These are phyloP conservation scores for Anthracocystis panici-leucophaei DNA, from an alignment of 1,284 basidiomycete genomes.

Conservation along the genomic window DNA sequence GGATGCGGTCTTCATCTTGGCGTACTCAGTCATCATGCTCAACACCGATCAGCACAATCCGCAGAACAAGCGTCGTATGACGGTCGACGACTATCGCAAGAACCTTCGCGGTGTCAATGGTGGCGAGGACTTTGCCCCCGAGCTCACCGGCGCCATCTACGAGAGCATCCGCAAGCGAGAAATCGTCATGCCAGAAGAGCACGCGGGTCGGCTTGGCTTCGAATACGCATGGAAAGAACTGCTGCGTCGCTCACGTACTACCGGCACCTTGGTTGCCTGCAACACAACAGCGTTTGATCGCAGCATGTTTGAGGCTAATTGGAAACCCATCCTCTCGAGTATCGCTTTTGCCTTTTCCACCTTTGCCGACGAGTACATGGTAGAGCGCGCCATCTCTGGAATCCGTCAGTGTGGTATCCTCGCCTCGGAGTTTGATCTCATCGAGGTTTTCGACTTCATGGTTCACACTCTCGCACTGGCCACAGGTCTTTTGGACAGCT, in stretches of 20 bases:
- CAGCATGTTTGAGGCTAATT: slow-evolving; percentile 90
- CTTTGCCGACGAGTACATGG: slow-evolving; percentile 95
- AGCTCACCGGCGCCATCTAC: slow-evolving; percentile 89
- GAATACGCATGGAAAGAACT: slow-evolving; percentile 99
- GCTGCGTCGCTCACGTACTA: slow-evolving; percentile 81
- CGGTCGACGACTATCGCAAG: slow-evolving; percentile 90
- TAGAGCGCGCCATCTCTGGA: slow-evolving; percentile 92
- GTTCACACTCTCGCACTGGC: slow-evolving; percentile 79
- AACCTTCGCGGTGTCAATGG: slow-evolving; percentile 95
- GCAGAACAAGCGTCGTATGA: slow-evolving; percentile 98
- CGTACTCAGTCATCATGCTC: slow-evolving; percentile 97
- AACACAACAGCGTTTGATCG: slow-evolving; percentile 85
- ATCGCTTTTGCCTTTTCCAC: slow-evolving; percentile 79
- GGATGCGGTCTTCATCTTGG: slow-evolving; percentile 93
- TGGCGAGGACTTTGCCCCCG: slow-evolving; percentile 83
- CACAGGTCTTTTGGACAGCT: slow-evolving; percentile 58
- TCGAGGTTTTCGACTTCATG: slow-evolving; percentile 96
- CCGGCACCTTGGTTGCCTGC: slow-evolving; percentile 84
- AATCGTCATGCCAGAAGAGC: slow-evolving; percentile 98
- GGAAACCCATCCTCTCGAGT: slow-evolving; percentile 87
- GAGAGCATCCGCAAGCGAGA: slow-evolving; percentile 94
- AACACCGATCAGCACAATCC: slow-evolving; percentile 98
- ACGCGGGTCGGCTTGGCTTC: slow-evolving; percentile 94
- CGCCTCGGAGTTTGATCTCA: slow-evolving; percentile 86
- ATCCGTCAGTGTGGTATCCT: slow-evolving; percentile 96